phyloP scores from a whole-genome alignment of 345 rosid genomes.

The Boechera divaricarpa region DNA sequence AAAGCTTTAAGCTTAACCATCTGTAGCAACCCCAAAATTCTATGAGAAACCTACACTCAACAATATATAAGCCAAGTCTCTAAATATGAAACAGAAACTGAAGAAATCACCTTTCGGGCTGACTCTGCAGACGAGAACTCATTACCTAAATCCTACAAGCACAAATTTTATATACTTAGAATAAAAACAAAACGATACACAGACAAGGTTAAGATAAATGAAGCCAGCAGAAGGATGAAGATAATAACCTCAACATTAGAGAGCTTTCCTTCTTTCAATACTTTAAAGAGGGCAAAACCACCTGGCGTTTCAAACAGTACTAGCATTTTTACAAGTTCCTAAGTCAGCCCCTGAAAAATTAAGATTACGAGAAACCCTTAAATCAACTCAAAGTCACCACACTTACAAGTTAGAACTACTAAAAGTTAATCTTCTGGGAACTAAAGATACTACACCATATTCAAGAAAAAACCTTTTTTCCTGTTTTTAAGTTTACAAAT shows the following conservation, averaged over 20 bases:
- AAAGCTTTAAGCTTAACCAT: slow-evolving; percentile 85
- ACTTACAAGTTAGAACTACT: not conserved
- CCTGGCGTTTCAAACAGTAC: slow-evolving; percentile 40
- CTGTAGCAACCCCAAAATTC: slow-evolving; percentile 34
- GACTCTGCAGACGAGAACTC: slow-evolving; percentile 63
- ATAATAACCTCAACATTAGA: slow-evolving; percentile 70
- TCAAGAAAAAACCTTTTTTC: not conserved
- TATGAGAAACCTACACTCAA: not conserved
- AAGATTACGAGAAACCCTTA: not conserved
- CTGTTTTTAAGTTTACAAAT: not conserved
- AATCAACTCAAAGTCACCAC: slow-evolving; percentile 4
- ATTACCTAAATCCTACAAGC: slow-evolving; percentile 59
- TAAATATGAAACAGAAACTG: not conserved
- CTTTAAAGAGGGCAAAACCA: slow-evolving; percentile 75
- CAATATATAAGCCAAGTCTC: not conserved
- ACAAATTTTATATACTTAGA: not conserved
- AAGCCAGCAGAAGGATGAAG: not conserved
- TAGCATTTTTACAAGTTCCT: slow-evolving; percentile 26
- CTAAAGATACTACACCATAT: not conserved
- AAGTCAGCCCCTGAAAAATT: slow-evolving; percentile 17
- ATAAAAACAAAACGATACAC: not conserved
- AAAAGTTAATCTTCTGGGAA: not conserved
- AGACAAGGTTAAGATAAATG: not conserved
- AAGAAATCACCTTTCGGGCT: slow-evolving; percentile 62
- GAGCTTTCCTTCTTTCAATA: slow-evolving; percentile 73